Conservation (phyloP, 2,329 filamentous ascomycete genomes). For the Clarireedia homoeocarpa region DNA sequence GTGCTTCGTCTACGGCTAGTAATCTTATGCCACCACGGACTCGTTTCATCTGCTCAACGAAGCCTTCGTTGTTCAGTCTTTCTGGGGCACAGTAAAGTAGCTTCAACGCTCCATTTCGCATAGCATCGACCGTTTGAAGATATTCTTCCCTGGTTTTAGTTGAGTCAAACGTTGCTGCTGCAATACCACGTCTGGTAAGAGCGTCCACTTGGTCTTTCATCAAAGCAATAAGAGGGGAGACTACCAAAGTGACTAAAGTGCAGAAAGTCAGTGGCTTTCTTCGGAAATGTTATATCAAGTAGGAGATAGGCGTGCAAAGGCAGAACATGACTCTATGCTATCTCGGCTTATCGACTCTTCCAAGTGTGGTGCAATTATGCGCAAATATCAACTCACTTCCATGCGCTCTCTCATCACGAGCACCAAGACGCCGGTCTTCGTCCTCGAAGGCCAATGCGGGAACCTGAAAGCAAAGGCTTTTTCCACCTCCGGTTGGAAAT, state of each 20-base stretch:
- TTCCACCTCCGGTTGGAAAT: constrained; percentile 36
- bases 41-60: constrained; percentile 46
- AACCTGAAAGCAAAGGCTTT: constrained; percentile 36
- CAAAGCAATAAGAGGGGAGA: constrained; percentile 48
- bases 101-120: constrained; percentile 40
- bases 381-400: constrained; percentile 29
- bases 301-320: not conserved
- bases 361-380: not conserved
- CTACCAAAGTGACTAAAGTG: constrained; percentile 40
- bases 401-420: constrained; percentile 14
- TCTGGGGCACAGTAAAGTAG: constrained; percentile 53
- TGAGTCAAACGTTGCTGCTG: constrained; percentile 48
- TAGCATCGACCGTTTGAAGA: constrained; percentile 36
- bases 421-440: constrained; percentile 29
- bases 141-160: constrained; percentile 39
- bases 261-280: not conserved
- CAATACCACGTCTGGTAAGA: constrained; percentile 40
- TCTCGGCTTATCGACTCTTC: not conserved
- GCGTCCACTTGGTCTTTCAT: constrained; percentile 56
- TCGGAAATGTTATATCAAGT: not conserved
- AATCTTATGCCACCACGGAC: constrained; percentile 48
- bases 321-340: not conserved
- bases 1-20: constrained; percentile 50
- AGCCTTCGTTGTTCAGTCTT: constrained; percentile 52
- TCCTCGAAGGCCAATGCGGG: constrained; percentile 37